Percentiles rank a stretch among this genome's conserved stretches.
These are phyloP conservation scores for Saprolegnia diclina DNA, from an alignment of 352 stramenopile genomes.

Conservation along the genomic window DNA sequence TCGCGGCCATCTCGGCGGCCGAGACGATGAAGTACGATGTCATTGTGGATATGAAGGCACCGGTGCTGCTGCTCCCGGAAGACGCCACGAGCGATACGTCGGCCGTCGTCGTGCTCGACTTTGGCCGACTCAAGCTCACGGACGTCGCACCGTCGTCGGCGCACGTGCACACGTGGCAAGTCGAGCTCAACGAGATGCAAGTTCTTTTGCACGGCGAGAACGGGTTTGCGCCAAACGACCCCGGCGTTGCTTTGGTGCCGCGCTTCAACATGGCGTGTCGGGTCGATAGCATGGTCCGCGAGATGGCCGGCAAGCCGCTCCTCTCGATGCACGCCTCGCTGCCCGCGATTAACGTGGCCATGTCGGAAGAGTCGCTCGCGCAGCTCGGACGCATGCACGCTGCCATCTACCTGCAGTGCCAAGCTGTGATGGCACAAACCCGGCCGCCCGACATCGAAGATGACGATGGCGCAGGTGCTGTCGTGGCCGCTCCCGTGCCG, in stretches of 20 bases:
- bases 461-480: too few species aligned
- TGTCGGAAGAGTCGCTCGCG: constrained; percentile 54
- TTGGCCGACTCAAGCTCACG: constrained; percentile 57
- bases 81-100: constrained; percentile 36
- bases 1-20: constrained; percentile 26
- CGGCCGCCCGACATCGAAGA: not conserved
- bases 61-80: constrained; percentile 64
- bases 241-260: constrained; percentile 12
- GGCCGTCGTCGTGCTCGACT: constrained; percentile 57
- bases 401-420: constrained; percentile 36
- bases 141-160: constrained; percentile 34
- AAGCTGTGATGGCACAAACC: not conserved
- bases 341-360: constrained; percentile 37
- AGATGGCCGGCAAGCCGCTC: not conserved
- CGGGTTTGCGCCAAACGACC: not conserved
- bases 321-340: constrained; percentile 31
- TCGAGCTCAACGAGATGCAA: constrained; percentile 56
- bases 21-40: constrained; percentile 50
- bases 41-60: constrained; percentile 61
- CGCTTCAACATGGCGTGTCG: constrained; percentile 7
- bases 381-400: constrained; percentile 49
- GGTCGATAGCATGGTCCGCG: constrained; percentile 7
- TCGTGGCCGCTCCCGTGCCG: not conserved
- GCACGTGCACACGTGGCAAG: constrained; percentile 43
- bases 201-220: constrained; percentile 40